These are phyloP conservation scores for Wickerhamomyces sydowiorum DNA, from an alignment of 805 yeast genomes.

Conservation along the genomic window DNA sequence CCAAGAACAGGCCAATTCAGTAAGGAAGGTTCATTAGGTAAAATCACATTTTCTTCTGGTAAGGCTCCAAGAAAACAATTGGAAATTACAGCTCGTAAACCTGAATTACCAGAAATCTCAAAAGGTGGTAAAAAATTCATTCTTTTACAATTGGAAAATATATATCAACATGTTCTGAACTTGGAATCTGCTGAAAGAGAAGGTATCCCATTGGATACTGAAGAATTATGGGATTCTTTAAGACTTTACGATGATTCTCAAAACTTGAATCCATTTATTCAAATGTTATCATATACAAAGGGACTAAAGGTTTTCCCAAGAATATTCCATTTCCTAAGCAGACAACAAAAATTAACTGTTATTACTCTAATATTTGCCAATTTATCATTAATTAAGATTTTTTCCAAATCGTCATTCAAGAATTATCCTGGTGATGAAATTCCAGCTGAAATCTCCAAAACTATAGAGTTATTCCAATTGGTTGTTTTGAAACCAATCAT, in stretches of 20 bases:
- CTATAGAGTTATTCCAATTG: conserved; percentile 72
- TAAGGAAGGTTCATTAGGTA: conserved; percentile 85
- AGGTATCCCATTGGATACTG: conserved; percentile 37
- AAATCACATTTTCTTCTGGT: conserved; percentile 70
- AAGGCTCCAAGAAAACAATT: conserved; percentile 86
- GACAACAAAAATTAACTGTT: conserved; percentile 71
- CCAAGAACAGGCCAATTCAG: conserved; percentile 60
- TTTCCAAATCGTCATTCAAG: conserved; percentile 73
- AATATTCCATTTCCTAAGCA: conserved; percentile 72
- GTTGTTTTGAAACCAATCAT: conserved; percentile 82
- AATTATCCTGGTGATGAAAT: conserved; percentile 46
- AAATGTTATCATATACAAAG: conserved; percentile 77
- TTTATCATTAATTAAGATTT: conserved; percentile 71
- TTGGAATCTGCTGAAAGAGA: conserved; percentile 73
- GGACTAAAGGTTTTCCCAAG: conserved; percentile 88
- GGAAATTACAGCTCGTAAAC: conserved; percentile 52
- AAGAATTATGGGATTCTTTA: conserved; percentile 70
- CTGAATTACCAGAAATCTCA: conserved; percentile 28
- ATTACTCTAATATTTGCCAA: conserved; percentile 76
- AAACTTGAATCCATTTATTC: conserved; percentile 63
- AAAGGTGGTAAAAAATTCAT: conserved; percentile 40
- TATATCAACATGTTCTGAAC: conserved; percentile 70
- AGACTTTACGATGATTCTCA: conserved; percentile 60
- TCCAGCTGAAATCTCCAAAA: conserved; percentile 49
- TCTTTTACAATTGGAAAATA: conserved; percentile 68